Evolutionary conservation across 2,329 filamentous ascomycete genomes (phyloP).

Genomic region (Aspergillus spinulosporus): DNA sequence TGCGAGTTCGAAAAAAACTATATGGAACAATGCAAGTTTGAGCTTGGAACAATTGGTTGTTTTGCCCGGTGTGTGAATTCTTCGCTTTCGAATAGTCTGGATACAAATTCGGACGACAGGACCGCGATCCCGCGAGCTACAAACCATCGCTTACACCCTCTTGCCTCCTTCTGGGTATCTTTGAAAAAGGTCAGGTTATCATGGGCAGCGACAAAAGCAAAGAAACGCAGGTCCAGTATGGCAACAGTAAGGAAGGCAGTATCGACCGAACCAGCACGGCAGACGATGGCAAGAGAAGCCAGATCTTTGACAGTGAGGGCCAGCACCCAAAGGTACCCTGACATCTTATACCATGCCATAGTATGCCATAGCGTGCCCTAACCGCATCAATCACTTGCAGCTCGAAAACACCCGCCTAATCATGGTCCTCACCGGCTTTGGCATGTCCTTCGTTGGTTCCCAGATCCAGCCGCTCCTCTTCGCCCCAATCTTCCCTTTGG

Average conservation of each 20-base stretch:
- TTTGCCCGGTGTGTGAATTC: background rate
- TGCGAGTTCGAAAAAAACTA: background rate
- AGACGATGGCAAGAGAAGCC: background rate
- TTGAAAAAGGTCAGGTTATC: background rate
- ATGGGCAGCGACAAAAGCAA: background rate
- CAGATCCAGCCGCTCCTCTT: constrained; percentile 9
- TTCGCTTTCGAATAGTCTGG: background rate
- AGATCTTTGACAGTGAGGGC: background rate
- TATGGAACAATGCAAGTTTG: background rate
- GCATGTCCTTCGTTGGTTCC: constrained; percentile 12
- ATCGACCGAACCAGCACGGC: background rate
- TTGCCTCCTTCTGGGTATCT: no score
- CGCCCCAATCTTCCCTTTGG: constrained; percentile 7
- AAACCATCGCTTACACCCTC: no score
- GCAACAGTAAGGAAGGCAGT: background rate
- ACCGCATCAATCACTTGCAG: background rate
- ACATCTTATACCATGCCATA: no score
- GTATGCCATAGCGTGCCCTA: no score
- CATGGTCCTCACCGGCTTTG: background rate
- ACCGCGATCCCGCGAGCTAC: no score
- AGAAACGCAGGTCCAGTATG: background rate
- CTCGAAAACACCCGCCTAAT: background rate
- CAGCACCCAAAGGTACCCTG: background rate
- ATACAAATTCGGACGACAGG: no score
- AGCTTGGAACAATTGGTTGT: background rate